A percentile compares a stretch with the other conserved stretches of the same genome.
These are phyloP conservation scores for Oryza rufipogon DNA, from an alignment of 176 grass and related monocot genomes.

Conservation along the genomic window DNA sequence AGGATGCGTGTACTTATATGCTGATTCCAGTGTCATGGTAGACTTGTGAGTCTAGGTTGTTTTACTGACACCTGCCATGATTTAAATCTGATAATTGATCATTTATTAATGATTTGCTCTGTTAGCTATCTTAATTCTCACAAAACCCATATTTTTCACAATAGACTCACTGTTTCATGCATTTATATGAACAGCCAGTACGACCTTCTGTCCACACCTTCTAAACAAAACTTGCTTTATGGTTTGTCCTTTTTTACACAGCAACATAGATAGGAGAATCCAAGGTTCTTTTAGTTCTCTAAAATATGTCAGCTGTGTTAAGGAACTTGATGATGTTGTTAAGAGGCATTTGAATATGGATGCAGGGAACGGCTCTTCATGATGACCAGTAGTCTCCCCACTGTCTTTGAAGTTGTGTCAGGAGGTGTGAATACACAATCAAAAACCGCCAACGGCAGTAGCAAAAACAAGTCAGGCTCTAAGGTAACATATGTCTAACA, in stretches of 20 bases:
- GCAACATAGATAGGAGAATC: slow-evolving; percentile 13
- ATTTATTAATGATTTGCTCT: background rate
- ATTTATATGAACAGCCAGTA: background rate
- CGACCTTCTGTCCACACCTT: background rate
- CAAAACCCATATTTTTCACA: background rate
- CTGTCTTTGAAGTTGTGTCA: slow-evolving; percentile 64
- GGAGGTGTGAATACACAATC: slow-evolving; percentile 44
- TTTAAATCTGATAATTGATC: background rate
- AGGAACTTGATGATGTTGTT: slow-evolving; percentile 18
- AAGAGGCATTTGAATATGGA: slow-evolving; percentile 5
- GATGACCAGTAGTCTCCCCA: slow-evolving; percentile 74
- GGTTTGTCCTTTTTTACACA: slow-evolving; percentile 9
- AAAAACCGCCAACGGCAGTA: slow-evolving; percentile 37
- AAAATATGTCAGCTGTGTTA: background rate
- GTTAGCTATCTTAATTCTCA: background rate
- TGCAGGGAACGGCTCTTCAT: slow-evolving; percentile 65
- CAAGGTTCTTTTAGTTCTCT: background rate
- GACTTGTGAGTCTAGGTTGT: background rate
- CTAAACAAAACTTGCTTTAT: slow-evolving; percentile 14
- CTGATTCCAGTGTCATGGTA: background rate
- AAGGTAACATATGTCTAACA: slow-evolving; percentile 42
- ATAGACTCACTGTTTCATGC: background rate
- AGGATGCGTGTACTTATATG: background rate
- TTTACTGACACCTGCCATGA: background rate
- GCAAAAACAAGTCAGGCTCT: slow-evolving; percentile 52